These are phyloP conservation scores for Orbilia brochopaga DNA, from an alignment of 2,329 filamentous ascomycete species.

Conservation along the genomic window DNA sequence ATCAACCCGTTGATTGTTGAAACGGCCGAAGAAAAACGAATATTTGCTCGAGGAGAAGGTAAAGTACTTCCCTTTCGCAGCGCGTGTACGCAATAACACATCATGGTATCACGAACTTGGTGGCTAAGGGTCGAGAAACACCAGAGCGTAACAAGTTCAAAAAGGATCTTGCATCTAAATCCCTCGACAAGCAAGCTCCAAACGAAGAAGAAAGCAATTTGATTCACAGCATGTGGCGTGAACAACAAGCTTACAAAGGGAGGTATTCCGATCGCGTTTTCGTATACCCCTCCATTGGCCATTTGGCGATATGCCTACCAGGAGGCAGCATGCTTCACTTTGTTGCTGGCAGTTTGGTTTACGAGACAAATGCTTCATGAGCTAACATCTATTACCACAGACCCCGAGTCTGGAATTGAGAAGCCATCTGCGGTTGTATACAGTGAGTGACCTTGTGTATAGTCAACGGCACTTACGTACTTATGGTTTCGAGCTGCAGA, in stretches of 20 bases:
- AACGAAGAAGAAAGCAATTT: constrained; percentile 74
- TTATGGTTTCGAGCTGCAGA: neutral
- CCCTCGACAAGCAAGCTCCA: constrained; percentile 70
- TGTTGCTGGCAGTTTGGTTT: no score
- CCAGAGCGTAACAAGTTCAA: constrained; percentile 66
- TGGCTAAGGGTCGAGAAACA: constrained; percentile 24
- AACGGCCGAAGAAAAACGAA: constrained; percentile 69
- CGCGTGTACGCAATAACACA: neutral
- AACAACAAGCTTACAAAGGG: constrained; percentile 69
- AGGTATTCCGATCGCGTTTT: constrained; percentile 50
- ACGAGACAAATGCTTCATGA: no score
- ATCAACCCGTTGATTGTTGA: constrained; percentile 68
- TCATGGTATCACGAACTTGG: neutral
- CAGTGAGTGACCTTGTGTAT: constrained; percentile 56
- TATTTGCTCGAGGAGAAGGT: constrained; percentile 69
- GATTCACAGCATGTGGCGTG: constrained; percentile 76
- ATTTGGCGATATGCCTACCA: no score
- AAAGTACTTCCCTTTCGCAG: constrained; percentile 55
- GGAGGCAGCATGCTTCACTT: no score
- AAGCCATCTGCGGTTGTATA: constrained; percentile 63
- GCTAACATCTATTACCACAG: constrained; percentile 32
- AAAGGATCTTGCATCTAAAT: constrained; percentile 67
- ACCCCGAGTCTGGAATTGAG: constrained; percentile 47
- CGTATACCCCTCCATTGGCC: no score
- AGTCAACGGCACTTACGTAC: neutral